Percentiles rank a stretch among this genome's conserved stretches.
Conservation (phyloP, 306 rosid genomes). For the Vigna radiata region DNA sequence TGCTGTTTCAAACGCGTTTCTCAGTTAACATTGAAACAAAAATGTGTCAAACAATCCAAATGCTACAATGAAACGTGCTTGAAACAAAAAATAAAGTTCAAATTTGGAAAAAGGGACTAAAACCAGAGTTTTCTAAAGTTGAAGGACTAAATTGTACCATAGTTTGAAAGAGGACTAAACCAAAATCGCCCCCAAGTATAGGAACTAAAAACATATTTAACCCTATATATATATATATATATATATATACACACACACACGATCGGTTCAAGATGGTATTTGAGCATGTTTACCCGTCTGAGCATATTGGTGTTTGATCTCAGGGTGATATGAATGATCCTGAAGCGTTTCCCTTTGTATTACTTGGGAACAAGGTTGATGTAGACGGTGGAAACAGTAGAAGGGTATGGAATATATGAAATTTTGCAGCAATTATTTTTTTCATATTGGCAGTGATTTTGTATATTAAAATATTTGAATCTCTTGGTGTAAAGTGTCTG, state of each 20-base stretch:
- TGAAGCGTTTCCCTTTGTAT: slow-evolving; percentile 72
- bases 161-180: too few species aligned
- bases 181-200: too few species aligned
- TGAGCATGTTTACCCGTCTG: background rate
- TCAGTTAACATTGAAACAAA: too few species aligned
- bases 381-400: slow-evolving; percentile 66
- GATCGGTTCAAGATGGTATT: background rate
- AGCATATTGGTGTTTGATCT: slow-evolving; percentile 32
- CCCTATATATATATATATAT: too few species aligned
- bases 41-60: too few species aligned
- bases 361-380: slow-evolving; percentile 87
- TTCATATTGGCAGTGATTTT: background rate
- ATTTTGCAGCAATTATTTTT: background rate
- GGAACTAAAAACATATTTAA: too few species aligned
- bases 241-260: background rate
- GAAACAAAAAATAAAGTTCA: too few species aligned
- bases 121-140: too few species aligned
- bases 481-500: background rate
- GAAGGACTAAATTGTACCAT: too few species aligned
- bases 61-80: too few species aligned
- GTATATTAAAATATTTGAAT: background rate
- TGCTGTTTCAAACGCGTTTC: too few species aligned
- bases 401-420: slow-evolving; percentile 54
- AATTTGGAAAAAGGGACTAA: too few species aligned
- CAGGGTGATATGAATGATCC: slow-evolving; percentile 70